Evolutionary conservation across 2,329 filamentous ascomycete species (phyloP), one percentile per base, ranked within the genome.

Genomic region (Exutisphaerella laricina): DNA sequence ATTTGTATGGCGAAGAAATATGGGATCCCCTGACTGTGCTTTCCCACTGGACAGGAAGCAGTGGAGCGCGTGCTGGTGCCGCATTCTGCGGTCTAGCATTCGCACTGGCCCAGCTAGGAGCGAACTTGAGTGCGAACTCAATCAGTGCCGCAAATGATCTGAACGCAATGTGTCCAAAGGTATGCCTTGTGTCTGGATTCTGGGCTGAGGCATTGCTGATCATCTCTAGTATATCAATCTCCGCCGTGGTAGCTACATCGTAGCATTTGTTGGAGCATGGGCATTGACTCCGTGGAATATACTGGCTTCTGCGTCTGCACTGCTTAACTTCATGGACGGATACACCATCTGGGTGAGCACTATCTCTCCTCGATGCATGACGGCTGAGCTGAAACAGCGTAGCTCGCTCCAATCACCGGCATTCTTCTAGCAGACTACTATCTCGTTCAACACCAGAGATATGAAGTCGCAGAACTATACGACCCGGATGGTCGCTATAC

Each of bases 231-330:
- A 67, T 45, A 58, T 71, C 42, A 53, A 49, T 31, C 49, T 37
- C 30, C 59, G 63, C 5, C 58, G 69, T 18, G 69, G 68, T 7
- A 64, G 66, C 39, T 49, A 69, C 8, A 52, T 70, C 20, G 67
- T 67, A 36, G 61, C 59, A 2, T 46, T 70, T 6, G 49, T 70
- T 9, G 62, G 61, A 4, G 53, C 60, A 0, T 55, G 61, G 4
- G 55, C 41, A 44, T 51, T 66, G 12, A 61, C 66, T n/a, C 68
- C 68, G 1, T 71, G 68, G 68, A 64, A 68, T 32, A 62, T 72
- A 8, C 59, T 70, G 39, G 58, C 59, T 14, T 65, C 58, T 3
- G 69, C 68, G 2, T 49, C 55, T 4, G 58, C 58, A 5, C 67
- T 72, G 48, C 52, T 70, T 2, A 68, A 65, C 13, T 71, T 71